Base-by-base conservation (phyloP, 257 asterid species). In the Rauvolfia tetraphylla region DNA sequence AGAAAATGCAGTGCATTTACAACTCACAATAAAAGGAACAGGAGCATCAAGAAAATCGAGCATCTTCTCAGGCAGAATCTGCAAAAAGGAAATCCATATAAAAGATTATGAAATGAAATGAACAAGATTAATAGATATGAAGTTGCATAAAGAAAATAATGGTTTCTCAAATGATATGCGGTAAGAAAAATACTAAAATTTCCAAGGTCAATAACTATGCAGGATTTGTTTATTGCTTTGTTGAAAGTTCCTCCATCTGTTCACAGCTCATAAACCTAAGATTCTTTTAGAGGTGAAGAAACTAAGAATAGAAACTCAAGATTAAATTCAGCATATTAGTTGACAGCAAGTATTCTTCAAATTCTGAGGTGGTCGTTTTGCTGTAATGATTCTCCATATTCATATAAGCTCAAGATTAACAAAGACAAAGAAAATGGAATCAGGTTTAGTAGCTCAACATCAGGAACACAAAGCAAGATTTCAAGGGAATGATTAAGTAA, bases 11-110 rank as follows among this genome's bases (percentile, higher is more conserved):
- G 48, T 68, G 23, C 36, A 44, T 49, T 27, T 68, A 10, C 71
- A 79, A 83, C 97, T 94, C 87, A 92, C 98, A 73, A 94, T 84
- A 85, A 88, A 94, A 79, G 98, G 98, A 85, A 94, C 98, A 15
- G 98, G 98, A 78, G 98, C 98, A 81, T 94, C 98, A 73, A 94
- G 86, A 80, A 94, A 94, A 84, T 92, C 98, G 36, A 92, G 87
- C 98, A 94, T 92, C 88, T 84, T 92, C 72, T 80, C 95, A 29
- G 98, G 98, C 75, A 94, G 90, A 86, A 92, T 86, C 98, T 94
- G 91, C 83, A 83, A 71, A 71, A 77, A 34, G 2, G 20, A 34
- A 15, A 76, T 46, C 53, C 70, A 72, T 51, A 63, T 25, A n/a
- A 1, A 44, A 29, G 18, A 69, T 11, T 36, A 53, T 78, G 68